Conservation (phyloP, 495 filamentous ascomycete genomes). For the Hypoxylon intermedium region DNA sequence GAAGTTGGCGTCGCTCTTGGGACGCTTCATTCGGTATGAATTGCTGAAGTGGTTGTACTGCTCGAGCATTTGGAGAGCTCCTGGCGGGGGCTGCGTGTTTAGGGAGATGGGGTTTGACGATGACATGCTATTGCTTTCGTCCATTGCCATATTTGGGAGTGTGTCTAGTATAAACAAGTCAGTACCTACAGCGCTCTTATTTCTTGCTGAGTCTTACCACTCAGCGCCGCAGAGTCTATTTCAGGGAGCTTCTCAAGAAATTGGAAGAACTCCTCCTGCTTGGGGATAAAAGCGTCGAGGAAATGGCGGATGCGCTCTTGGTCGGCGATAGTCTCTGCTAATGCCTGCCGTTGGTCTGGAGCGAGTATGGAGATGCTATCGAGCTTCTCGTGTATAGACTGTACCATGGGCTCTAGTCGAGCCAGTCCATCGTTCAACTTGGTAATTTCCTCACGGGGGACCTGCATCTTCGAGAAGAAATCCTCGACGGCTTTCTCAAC, state of each 20-base stretch:
- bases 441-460: conserved; percentile 7
- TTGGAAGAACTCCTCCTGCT: conserved; percentile 23
- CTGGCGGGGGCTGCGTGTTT: conserved; percentile 15
- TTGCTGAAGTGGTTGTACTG: conserved; percentile 34
- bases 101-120: not conserved
- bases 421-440: conserved; percentile 18
- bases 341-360: conserved; percentile 6
- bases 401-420: conserved; percentile 29
- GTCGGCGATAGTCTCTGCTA: conserved; percentile 1
- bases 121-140: not conserved
- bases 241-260: conserved; percentile 27
- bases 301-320: conserved; percentile 15
- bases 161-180: conserved; percentile 3
- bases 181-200: not conserved
- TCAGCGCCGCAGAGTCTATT: not conserved
- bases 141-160: not conserved
- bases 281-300: conserved; percentile 22
- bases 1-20: conserved; percentile 27
- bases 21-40: conserved; percentile 32
- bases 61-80: conserved; percentile 25
- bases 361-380: conserved; percentile 12
- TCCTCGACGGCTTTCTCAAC: conserved; percentile 10
- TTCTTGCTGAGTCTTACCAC: conserved; percentile 12
- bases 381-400: conserved; percentile 23
- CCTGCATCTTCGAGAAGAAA: conserved; percentile 12